phyloP scores from a whole-genome alignment of 1,284 basidiomycete species.

The Coniophora puteana region DNA sequence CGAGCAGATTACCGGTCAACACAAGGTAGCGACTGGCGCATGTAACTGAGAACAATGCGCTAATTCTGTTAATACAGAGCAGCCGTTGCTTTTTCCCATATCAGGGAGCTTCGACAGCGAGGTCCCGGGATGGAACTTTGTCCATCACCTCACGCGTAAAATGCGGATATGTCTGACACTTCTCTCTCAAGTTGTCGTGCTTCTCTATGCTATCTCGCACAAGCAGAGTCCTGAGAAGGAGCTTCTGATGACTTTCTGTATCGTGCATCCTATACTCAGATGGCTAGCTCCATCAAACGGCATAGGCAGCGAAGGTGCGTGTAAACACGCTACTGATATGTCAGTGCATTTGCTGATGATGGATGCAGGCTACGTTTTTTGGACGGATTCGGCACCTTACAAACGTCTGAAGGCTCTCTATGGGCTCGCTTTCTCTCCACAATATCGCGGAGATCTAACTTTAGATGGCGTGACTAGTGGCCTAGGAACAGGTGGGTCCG shows the following conservation, averaged over 20 bases:
- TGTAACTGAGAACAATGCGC: too few species aligned
- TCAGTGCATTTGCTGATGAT: neutral
- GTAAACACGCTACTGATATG: too few species aligned
- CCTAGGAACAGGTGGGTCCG: slow-evolving; percentile 25
- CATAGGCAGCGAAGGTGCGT: slow-evolving; percentile 30
- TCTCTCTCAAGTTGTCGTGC: slow-evolving; percentile 23
- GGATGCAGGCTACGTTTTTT: slow-evolving; percentile 36
- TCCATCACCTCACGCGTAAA: slow-evolving; percentile 17
- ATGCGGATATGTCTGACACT: slow-evolving; percentile 25
- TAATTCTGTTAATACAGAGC: too few species aligned
- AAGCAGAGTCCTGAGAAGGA: slow-evolving; percentile 22
- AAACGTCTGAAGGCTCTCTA: slow-evolving; percentile 34
- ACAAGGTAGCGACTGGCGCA: slow-evolving; percentile 12
- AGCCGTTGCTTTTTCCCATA: slow-evolving; percentile 15
- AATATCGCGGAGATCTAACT: slow-evolving; percentile 32
- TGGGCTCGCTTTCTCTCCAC: slow-evolving; percentile 31
- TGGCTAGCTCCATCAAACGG: slow-evolving; percentile 29
- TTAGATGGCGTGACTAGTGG: slow-evolving; percentile 31
- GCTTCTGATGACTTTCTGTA: slow-evolving; percentile 21
- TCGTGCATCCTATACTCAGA: slow-evolving; percentile 23
- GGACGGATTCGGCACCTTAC: slow-evolving; percentile 34
- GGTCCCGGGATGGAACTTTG: slow-evolving; percentile 31
- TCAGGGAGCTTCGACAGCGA: slow-evolving; percentile 25
- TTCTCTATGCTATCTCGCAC: slow-evolving; percentile 22
- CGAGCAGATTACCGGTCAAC: slow-evolving; percentile 18